phyloP scores from a whole-genome alignment of 768 basidiomycete genomes.

The Termitomyces sp. region DNA sequence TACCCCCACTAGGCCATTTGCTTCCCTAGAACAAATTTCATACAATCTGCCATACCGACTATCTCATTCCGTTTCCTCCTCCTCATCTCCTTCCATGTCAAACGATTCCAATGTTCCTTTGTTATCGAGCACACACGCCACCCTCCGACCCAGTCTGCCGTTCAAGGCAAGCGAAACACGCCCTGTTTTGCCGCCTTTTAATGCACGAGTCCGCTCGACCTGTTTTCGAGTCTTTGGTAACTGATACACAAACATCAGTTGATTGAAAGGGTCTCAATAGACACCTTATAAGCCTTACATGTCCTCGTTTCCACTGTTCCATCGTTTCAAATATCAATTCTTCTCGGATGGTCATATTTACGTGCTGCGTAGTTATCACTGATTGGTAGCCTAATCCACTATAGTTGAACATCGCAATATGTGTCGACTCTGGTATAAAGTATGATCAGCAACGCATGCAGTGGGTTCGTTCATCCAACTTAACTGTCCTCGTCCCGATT shows the following conservation, averaged over 20 bases:
- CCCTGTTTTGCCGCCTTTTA: constrained; percentile 45
- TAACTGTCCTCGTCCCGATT: constrained; percentile 40
- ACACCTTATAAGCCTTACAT: constrained; percentile 40
- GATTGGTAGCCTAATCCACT: constrained; percentile 52
- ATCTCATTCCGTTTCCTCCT: constrained; percentile 36
- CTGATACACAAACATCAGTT: constrained; percentile 33
- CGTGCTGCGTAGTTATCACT: constrained; percentile 41
- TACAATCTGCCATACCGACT: not conserved
- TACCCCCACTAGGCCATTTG: constrained; percentile 18
- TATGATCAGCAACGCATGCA: constrained; percentile 24
- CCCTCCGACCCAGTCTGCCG: constrained; percentile 65
- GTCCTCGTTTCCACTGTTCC: constrained; percentile 51
- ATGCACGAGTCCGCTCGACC: constrained; percentile 51
- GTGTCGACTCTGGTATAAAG: constrained; percentile 43
- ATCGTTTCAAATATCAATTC: constrained; percentile 56
- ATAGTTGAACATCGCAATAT: constrained; percentile 62
- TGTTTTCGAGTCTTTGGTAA: constrained; percentile 39
- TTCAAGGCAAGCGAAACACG: constrained; percentile 63
- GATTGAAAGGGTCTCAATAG: constrained; percentile 20
- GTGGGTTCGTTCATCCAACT: constrained; percentile 24
- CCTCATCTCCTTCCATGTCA: constrained; percentile 70
- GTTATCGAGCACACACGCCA: constrained; percentile 68
- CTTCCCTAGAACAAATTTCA: constrained; percentile 3
- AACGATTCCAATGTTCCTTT: constrained; percentile 66
- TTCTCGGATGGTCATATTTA: constrained; percentile 53